These are phyloP conservation scores for Chaetomium sp. DNA, from an alignment of 2,329 filamentous ascomycete genomes.

Conservation along the genomic window DNA sequence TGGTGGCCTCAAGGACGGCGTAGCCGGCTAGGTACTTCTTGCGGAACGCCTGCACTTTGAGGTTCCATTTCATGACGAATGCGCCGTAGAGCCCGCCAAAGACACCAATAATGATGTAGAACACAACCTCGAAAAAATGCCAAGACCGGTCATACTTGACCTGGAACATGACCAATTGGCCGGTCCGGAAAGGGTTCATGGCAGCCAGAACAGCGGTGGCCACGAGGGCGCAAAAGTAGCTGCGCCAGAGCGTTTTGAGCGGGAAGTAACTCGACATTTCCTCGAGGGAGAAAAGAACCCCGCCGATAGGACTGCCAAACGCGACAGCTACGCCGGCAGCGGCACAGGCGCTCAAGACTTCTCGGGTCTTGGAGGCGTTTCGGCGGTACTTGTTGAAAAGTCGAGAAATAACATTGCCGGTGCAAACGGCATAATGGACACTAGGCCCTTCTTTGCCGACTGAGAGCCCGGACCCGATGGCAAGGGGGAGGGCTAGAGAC, in stretches of 20 bases:
- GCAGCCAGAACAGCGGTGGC: constrained; percentile 86
- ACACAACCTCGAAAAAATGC: constrained; percentile 95
- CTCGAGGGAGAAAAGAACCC: constrained; percentile 92
- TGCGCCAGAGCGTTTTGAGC: constrained; percentile 94
- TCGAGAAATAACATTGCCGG: constrained; percentile 89
- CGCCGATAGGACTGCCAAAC: constrained; percentile 94
- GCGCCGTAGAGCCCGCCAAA: constrained; percentile 95
- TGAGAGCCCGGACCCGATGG: constrained; percentile 88
- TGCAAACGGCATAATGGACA: constrained; percentile 98
- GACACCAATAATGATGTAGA: constrained; percentile 84
- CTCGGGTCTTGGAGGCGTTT: constrained; percentile 89
- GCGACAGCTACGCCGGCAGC: constrained; percentile 94
- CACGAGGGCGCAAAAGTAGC: constrained; percentile 94
- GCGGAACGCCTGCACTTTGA: constrained; percentile 82
- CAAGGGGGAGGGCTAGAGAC: constrained; percentile 80
- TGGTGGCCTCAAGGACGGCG: constrained; percentile 76
- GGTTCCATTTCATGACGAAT: constrained; percentile 96
- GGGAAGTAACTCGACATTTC: constrained; percentile 98
- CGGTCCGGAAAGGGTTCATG: constrained; percentile 96
- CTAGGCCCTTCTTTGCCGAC: constrained; percentile 97
- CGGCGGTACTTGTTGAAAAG: constrained; percentile 87
- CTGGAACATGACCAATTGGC: constrained; percentile 98
- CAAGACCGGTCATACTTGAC: constrained; percentile 91
- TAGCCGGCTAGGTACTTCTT: constrained; percentile 86
- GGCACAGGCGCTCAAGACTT: constrained; percentile 90